phyloP scores from a whole-genome alignment of 106 monocot species.

The Acorus calamus region DNA sequence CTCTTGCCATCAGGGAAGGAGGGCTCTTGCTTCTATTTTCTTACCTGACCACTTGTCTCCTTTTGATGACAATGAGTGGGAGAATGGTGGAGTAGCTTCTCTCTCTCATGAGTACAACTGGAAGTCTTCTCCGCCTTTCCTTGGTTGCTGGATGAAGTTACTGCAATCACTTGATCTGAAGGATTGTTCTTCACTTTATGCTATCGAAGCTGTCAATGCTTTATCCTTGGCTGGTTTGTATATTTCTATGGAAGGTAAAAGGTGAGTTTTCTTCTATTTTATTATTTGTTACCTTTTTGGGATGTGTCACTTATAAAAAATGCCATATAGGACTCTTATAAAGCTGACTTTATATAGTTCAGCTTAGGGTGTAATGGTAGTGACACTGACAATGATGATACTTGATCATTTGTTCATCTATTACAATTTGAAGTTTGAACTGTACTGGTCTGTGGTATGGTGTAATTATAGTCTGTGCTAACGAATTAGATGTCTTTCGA shows the following conservation, averaged over 20 bases:
- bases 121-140: conserved; percentile 40
- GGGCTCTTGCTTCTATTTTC: conserved; percentile 26
- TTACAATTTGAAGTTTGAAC: too few relatives aligned
- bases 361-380: too few relatives aligned
- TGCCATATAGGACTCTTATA: too few relatives aligned
- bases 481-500: too few relatives aligned
- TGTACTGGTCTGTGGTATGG: too few relatives aligned
- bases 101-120: conserved; percentile 21
- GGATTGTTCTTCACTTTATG: conserved; percentile 20
- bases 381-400: too few relatives aligned
- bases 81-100: conserved; percentile 1
- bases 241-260: conserved; percentile 34
- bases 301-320: too few relatives aligned
- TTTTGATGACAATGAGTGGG: conserved; percentile 20
- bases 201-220: conserved; percentile 40
- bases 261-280: conserved; percentile 30
- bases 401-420: too few relatives aligned
- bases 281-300: conserved; percentile 1
- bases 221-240: conserved; percentile 36
- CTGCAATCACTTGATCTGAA: conserved; percentile 27
- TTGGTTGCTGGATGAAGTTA: conserved; percentile 70
- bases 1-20: conserved; percentile 39
- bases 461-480: too few relatives aligned
- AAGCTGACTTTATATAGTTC: too few relatives aligned
- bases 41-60: conserved; percentile 12